phyloP scores from a whole-genome alignment of 2,329 filamentous ascomycete genomes.

The Penicillium sp. region DNA sequence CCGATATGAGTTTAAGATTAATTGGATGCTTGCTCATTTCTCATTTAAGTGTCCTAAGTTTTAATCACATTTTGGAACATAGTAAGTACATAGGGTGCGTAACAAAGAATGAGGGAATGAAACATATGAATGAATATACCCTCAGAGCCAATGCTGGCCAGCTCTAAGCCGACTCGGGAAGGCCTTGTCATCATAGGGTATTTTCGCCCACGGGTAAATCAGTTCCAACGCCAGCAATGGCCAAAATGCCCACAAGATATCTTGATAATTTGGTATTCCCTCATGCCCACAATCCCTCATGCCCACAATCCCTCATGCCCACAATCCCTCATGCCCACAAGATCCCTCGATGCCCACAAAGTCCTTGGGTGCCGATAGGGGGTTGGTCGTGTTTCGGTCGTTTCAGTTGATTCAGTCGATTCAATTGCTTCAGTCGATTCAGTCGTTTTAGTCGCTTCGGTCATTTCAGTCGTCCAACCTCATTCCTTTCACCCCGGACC shows the following conservation, averaged over 20 bases:
- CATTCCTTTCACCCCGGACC: too few relatives aligned
- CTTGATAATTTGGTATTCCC: background rate
- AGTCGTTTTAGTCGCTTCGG: too few relatives aligned
- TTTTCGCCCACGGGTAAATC: background rate
- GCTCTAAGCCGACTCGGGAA: background rate
- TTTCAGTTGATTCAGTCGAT: background rate
- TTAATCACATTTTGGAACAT: background rate
- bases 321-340: background rate
- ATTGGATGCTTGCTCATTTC: background rate
- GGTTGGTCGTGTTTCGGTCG: background rate
- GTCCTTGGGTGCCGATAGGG: background rate
- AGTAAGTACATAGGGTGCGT: background rate
- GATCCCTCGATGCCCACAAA: background rate
- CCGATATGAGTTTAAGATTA: background rate
- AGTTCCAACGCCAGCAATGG: background rate
- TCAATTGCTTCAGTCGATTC: too few relatives aligned
- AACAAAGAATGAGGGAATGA: background rate
- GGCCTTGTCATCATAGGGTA: background rate
- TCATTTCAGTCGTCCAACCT: too few relatives aligned
- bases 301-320: too few relatives aligned
- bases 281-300: background rate
- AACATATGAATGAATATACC: background rate
- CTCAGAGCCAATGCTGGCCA: background rate
- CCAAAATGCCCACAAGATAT: background rate
- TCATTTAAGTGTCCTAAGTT: background rate